Evolutionary conservation across 31 red algal genomes (phyloP).

Genomic region (Endocladia muricata): DNA sequence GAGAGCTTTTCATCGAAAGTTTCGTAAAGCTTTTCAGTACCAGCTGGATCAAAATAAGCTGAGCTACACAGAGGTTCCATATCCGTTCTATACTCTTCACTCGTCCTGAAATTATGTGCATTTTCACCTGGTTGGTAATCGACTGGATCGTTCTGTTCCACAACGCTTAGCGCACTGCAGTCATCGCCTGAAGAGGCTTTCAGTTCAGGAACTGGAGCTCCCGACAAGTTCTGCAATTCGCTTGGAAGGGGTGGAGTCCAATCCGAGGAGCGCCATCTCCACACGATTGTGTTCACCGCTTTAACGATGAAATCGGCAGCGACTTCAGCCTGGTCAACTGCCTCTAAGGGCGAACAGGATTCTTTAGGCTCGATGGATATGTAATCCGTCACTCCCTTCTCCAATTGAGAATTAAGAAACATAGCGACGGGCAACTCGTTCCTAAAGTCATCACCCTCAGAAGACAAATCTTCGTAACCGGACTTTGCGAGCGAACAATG

Average conservation of each 20-base stretch:
- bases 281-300: background rate
- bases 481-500: background rate
- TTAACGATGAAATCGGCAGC: slow-evolving; percentile 11
- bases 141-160: too few relatives aligned
- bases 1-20: too few relatives aligned
- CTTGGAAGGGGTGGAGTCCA: background rate
- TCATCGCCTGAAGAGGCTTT: too few relatives aligned
- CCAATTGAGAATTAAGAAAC: slow-evolving; percentile 9
- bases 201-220: too few relatives aligned
- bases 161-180: too few relatives aligned
- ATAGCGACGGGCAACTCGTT: slow-evolving; percentile 7
- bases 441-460: too few relatives aligned
- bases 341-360: background rate
- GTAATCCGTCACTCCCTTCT: slow-evolving; percentile 6
- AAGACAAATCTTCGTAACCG: background rate
- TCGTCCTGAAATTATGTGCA: too few relatives aligned
- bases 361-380: slow-evolving; percentile 22
- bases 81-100: too few relatives aligned
- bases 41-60: too few relatives aligned
- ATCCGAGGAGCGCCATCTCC: slow-evolving; percentile 7
- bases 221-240: background rate
- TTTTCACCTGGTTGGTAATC: too few relatives aligned
- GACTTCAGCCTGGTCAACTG: slow-evolving; percentile 18
- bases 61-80: too few relatives aligned
- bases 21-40: too few relatives aligned